Base-by-base conservation (phyloP, 106 monocot genomes). In the Dactylorhiza incarnata region DNA sequence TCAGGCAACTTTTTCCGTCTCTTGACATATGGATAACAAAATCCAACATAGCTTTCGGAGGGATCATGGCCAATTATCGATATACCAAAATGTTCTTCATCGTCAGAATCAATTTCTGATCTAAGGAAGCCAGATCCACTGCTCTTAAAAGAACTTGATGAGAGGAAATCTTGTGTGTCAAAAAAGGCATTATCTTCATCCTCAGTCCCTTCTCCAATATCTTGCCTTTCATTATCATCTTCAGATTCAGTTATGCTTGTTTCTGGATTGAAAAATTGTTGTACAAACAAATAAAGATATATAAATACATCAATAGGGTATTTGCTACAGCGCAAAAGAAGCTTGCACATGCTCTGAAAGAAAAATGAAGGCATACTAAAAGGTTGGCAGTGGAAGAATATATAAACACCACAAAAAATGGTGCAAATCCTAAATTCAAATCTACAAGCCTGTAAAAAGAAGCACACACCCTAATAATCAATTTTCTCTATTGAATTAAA, bases 111-210 rank as follows among this genome's bases (percentile, higher is more conserved):
- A 54, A 71, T 79, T 69, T 91, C 84, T 20, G 87, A 89, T 77
- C 77, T 73, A 70, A 87, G 81, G 72, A 86, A 73, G 29, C 91
- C 97, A 77, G 94, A 93, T 65, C 73, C 72, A 77, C 81, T 89
- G 78, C 94, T 94, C 76, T 86, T 99, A 76, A 94, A 94, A 68
- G 97, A 99, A 76, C 91, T 88, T 73, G 97, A 91, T 44, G 94
- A 99, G 16, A 93, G 91, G 80, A 99, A 94, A 86, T 99, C 94
- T 45, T 77, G 82, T 45, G 94, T 99, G 83, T 99, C 97, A 85
- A 94, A 99, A 81, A 85, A 99, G n/a, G 87, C 67, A 83, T 84
- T 91, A 25, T 97, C 97, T 66, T 99, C 97, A 68, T 99, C 94
- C 62, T 99, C 97, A 73, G 84, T 86, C 74, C 91, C 97, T 82